A percentile compares a stretch with the other conserved stretches of the same genome.
Conservation (phyloP, 176 grass and related monocot species). For the Oryza glaberrima region DNA sequence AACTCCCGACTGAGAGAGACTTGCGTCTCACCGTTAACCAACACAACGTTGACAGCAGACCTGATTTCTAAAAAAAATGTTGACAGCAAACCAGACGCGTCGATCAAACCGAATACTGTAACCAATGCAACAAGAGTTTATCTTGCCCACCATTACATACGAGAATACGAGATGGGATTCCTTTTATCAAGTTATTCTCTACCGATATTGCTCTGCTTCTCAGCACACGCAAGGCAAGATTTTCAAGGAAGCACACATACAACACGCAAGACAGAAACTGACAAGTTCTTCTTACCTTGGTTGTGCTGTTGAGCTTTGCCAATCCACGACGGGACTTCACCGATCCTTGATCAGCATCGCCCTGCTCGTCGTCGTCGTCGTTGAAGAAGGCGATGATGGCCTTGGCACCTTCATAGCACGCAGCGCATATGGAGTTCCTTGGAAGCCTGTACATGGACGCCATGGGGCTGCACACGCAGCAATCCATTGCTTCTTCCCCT, state of each 20-base stretch:
- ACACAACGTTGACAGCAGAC: not conserved
- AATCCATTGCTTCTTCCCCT: slow-evolving; percentile 59
- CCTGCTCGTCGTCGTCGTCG: not conserved
- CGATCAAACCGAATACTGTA: not conserved
- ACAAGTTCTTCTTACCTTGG: slow-evolving; percentile 49
- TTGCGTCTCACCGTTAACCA: slow-evolving; percentile 3
- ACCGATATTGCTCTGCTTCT: not conserved
- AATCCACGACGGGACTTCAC: not conserved
- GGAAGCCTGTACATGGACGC: slow-evolving; percentile 70
- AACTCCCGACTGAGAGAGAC: slow-evolving; percentile 19
- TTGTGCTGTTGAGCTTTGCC: slow-evolving; percentile 7
- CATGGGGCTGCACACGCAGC: slow-evolving; percentile 91
- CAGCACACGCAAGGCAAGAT: not conserved
- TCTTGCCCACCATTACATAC: not conserved
- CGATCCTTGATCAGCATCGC: not conserved
- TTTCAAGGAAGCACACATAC: not conserved
- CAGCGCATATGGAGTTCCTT: slow-evolving; percentile 69
- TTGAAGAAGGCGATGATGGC: slow-evolving; percentile 65
- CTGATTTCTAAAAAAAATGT: not conserved
- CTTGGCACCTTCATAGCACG: slow-evolving; percentile 81
- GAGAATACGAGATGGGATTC: not conserved
- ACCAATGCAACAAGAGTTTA: not conserved
- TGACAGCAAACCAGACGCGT: not conserved
- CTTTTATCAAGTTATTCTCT: not conserved
- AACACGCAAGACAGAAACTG: too few relatives aligned